Base-by-base conservation (phyloP, 495 filamentous ascomycete species). In the Ramalina intermedia region DNA sequence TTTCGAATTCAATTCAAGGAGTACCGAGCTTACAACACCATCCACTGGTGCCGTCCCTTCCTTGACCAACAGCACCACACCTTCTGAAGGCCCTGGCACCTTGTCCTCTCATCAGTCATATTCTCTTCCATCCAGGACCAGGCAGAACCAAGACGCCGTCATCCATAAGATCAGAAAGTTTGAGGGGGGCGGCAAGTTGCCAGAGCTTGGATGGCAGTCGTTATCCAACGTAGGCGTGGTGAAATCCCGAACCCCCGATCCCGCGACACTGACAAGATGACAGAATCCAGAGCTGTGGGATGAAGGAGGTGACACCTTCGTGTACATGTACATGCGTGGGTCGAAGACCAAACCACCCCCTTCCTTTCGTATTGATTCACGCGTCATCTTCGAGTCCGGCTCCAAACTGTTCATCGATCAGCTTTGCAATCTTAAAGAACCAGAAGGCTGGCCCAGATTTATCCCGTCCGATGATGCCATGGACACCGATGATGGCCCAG, bases 221-320 rank as follows among this genome's bases (percentile, higher is more conserved):
- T 43, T 60, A n/a, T 60, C 57, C 0, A 60, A 60, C 48, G 57
- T 57, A 51, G 27, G 55, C 12, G 7, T 26, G 18, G 6, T 33
- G 29, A 33, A 6, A 14, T 35, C 13, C 13, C 23, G 26, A 35
- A 16, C 29, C 3, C 16, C 13, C 3, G 18, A 39, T 23, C 11
- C 7, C 23, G 2, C 13, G 13, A 5, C 21, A 23, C 50, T 56
- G 46, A 53, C 33, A 9, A 35, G 16, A 38, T 33, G 2, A 0
- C 24, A 61, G 59, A 59, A 60, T 37, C 59, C 59, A 21, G 59
- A 61, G 40, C 41, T 61, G 13, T 61, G 57, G 57, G 55, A 59
- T 16, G 57, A 57, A 18, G 43, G 52, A 26, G 59, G 59, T 13
- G 57, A 61, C 41, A 59, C 54, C 13, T 52, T 60, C 14, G 57